Conservation (phyloP, 2,329 filamentous ascomycete species). For the Achaetomium macrosporum region DNA sequence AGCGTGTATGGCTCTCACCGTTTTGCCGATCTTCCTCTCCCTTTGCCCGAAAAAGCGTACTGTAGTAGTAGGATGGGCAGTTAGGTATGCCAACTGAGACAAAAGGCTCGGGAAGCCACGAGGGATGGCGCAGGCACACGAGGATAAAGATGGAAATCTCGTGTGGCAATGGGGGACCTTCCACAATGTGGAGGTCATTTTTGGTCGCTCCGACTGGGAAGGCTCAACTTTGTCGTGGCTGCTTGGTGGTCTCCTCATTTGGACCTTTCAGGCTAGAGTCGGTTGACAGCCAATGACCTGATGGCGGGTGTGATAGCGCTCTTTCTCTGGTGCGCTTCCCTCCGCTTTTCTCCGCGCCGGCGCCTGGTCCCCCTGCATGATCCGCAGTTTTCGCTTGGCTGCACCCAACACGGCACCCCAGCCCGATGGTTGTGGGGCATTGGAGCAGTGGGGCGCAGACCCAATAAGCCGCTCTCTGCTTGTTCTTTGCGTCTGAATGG, state of each 20-base stretch:
- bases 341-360: conserved; percentile 1
- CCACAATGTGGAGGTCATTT: not conserved
- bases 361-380: not conserved
- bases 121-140: conserved; percentile 4
- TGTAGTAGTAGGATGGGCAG: not conserved
- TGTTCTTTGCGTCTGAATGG: not conserved
- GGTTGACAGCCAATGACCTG: not conserved
- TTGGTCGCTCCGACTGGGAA: not conserved
- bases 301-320: not conserved
- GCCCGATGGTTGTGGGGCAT: not conserved
- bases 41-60: not conserved
- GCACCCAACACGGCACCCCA: conserved; percentile 2
- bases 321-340: not conserved
- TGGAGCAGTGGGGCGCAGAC: not conserved
- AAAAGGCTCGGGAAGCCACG: not conserved
- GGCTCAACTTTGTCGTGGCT: not conserved
- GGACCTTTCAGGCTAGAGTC: not conserved
- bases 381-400: conserved; percentile 2
- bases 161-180: not conserved
- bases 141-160: not conserved
- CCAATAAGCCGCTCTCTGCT: not conserved
- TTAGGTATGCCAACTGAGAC: not conserved
- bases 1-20: not conserved
- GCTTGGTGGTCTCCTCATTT: not conserved
- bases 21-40: not conserved